Evolutionary conservation across 2,329 filamentous ascomycete species (phyloP).

Genomic region (Aspergillaceae sp.): DNA sequence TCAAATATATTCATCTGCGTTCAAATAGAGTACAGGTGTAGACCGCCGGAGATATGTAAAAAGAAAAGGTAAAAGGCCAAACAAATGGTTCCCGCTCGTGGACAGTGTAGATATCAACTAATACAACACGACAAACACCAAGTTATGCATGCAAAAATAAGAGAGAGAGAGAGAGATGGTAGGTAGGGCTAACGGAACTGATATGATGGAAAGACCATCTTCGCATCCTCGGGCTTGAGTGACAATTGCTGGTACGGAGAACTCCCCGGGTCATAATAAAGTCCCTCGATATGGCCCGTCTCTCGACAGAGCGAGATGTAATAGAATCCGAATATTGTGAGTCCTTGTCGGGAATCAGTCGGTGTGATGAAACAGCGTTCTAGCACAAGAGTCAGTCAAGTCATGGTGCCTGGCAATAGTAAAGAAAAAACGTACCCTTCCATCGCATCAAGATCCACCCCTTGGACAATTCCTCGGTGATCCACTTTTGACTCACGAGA

Average conservation of each 20-base stretch:
- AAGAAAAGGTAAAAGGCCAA: background rate
- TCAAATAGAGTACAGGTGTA: no score
- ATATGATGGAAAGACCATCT: slow-evolving; percentile 36
- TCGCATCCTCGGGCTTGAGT: slow-evolving; percentile 31
- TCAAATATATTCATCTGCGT: no score
- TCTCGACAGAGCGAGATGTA: slow-evolving; percentile 41
- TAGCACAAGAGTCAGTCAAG: slow-evolving; percentile 13
- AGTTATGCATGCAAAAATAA: no score
- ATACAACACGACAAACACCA: no score
- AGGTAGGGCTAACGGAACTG: slow-evolving; percentile 26
- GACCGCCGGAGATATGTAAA: background rate
- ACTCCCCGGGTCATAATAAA: slow-evolving; percentile 44
- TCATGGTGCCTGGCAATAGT: background rate
- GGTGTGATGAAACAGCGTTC: slow-evolving; percentile 43
- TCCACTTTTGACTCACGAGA: slow-evolving; percentile 38
- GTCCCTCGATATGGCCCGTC: slow-evolving; percentile 39
- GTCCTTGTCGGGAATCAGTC: slow-evolving; percentile 37
- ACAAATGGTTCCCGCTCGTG: no score
- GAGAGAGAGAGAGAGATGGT: background rate
- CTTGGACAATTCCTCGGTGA: slow-evolving; percentile 32
- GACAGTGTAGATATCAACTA: no score
- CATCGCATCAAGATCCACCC: slow-evolving; percentile 45
- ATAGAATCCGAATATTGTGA: slow-evolving; percentile 45
- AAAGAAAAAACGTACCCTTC: slow-evolving; percentile 33
- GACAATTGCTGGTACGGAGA: slow-evolving; percentile 42